Percentiles rank a stretch among this genome's conserved stretches.
Evolutionary conservation across 1,284 basidiomycete species (phyloP).

Genomic region (Agaricales sp.): DNA sequence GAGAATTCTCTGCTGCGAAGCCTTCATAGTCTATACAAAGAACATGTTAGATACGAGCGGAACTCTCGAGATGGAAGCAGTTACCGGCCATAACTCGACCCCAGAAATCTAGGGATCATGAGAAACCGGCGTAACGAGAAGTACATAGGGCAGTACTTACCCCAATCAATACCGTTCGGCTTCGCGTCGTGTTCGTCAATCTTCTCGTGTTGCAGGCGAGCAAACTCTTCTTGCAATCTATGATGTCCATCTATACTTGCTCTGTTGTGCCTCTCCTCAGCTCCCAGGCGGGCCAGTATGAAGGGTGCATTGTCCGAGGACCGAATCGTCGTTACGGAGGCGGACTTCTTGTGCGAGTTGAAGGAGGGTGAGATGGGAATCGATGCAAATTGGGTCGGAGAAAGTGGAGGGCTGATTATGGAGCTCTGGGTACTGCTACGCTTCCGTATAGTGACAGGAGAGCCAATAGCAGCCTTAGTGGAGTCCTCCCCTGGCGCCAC

Average conservation of each 20-base stretch:
- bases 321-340: conserved; percentile 49
- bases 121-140: conserved; percentile 6
- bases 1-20: conserved; percentile 70
- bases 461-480: neutral
- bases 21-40: conserved; percentile 63
- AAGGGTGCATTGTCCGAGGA: conserved; percentile 42
- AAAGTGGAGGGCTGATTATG: neutral
- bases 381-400: conserved; percentile 8
- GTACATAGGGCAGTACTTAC: conserved; percentile 32
- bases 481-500: neutral
- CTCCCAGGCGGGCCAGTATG: conserved; percentile 37
- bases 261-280: conserved; percentile 33
- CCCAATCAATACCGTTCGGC: conserved; percentile 56
- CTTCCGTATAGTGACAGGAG: neutral
- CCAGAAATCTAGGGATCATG: conserved; percentile 74
- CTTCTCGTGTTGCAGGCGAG: conserved; percentile 44
- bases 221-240: conserved; percentile 62
- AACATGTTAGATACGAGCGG: conserved; percentile 3
- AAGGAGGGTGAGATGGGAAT: neutral
- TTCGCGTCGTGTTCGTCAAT: conserved; percentile 24
- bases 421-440: neutral
- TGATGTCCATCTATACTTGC: conserved; percentile 53
- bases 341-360: conserved; percentile 45
- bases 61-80: conserved; percentile 6
- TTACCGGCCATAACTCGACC: conserved; percentile 84